A percentile compares a stretch with the other conserved stretches of the same genome.
Conservation (phyloP, 805 yeast species). For the Ogataea henricii region DNA sequence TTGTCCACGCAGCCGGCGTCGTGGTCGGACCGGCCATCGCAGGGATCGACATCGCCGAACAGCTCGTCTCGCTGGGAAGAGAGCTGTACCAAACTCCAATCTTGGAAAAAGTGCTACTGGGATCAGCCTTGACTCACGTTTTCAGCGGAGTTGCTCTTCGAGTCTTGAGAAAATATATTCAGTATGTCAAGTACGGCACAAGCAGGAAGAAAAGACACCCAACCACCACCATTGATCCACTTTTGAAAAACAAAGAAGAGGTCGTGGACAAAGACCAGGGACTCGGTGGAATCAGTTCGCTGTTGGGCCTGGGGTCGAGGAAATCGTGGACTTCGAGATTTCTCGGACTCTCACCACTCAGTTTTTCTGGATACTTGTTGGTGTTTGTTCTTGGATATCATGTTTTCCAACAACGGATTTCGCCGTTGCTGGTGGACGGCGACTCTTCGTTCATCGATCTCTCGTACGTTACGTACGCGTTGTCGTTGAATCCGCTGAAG, state of each 20-base stretch:
- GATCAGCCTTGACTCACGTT: slow-evolving; percentile 51
- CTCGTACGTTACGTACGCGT: slow-evolving; percentile 48
- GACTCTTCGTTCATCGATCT: slow-evolving; percentile 60
- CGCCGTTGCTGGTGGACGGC: slow-evolving; percentile 60
- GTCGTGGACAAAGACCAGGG: slow-evolving; percentile 49
- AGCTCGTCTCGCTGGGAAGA: slow-evolving; percentile 59
- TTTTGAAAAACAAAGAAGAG: slow-evolving; percentile 21
- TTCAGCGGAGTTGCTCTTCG: slow-evolving; percentile 53
- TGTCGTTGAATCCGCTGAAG: slow-evolving; percentile 18
- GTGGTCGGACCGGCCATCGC: slow-evolving; percentile 52
- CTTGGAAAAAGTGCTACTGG: slow-evolving; percentile 52
- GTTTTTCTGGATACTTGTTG: slow-evolving; percentile 60
- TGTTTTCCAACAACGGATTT: slow-evolving; percentile 45
- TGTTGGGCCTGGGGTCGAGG: slow-evolving; percentile 56
- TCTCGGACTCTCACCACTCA: slow-evolving; percentile 56
- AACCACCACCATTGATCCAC: not conserved
- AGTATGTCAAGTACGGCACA: slow-evolving; percentile 30
- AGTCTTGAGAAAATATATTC: slow-evolving; percentile 36
- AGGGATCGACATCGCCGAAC: slow-evolving; percentile 48
- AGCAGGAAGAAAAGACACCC: slow-evolving; percentile 11
- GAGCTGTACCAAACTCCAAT: slow-evolving; percentile 58
- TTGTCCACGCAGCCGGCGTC: slow-evolving; percentile 59
- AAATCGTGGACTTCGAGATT: slow-evolving; percentile 45
- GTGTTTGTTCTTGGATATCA: slow-evolving; percentile 49
- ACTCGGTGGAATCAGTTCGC: slow-evolving; percentile 59